Conservation (phyloP, 2,329 filamentous ascomycete species). For the Chaetothyriales sp. region DNA sequence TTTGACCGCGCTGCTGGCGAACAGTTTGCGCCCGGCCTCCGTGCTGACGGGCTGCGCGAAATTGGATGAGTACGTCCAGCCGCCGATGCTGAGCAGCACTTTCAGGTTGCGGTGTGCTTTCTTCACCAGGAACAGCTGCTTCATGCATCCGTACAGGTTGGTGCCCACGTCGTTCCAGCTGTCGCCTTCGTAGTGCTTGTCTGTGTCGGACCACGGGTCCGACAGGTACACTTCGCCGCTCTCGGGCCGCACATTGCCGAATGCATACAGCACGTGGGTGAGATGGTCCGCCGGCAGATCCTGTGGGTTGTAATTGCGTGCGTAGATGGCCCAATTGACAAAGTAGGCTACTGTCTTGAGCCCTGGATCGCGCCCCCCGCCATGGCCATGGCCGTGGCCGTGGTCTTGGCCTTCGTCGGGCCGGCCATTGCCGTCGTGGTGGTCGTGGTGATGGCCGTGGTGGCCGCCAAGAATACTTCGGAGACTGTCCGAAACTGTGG, state of each 20-base stretch:
- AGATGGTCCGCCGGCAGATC: slow-evolving; percentile 67
- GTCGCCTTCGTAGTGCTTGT: slow-evolving; percentile 57
- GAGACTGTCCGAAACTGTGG: not conserved
- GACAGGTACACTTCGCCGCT: slow-evolving; percentile 66
- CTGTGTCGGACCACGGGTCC: slow-evolving; percentile 53
- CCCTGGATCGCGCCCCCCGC: slow-evolving; percentile 2
- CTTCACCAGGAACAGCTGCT: slow-evolving; percentile 65
- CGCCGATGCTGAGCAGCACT: slow-evolving; percentile 68
- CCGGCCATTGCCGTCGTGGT: not conserved
- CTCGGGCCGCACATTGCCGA: slow-evolving; percentile 71
- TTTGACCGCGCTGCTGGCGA: slow-evolving; percentile 58
- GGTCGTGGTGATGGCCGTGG: not conserved
- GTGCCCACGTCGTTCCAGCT: slow-evolving; percentile 52
- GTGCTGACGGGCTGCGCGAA: slow-evolving; percentile 54
- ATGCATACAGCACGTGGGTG: slow-evolving; percentile 82
- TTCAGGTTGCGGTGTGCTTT: slow-evolving; percentile 64
- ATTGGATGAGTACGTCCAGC: slow-evolving; percentile 67
- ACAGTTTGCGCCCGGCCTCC: slow-evolving; percentile 45
- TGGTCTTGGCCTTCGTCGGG: not conserved
- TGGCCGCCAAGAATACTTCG: not conserved
- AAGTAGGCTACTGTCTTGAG: slow-evolving; percentile 30
- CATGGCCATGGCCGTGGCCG: slow-evolving; percentile 6
- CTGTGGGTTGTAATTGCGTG: slow-evolving; percentile 69
- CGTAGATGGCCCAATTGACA: slow-evolving; percentile 58
- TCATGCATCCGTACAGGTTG: slow-evolving; percentile 64